Conservation (phyloP, 202 grass and related monocot species). For the Zizania palustris region DNA sequence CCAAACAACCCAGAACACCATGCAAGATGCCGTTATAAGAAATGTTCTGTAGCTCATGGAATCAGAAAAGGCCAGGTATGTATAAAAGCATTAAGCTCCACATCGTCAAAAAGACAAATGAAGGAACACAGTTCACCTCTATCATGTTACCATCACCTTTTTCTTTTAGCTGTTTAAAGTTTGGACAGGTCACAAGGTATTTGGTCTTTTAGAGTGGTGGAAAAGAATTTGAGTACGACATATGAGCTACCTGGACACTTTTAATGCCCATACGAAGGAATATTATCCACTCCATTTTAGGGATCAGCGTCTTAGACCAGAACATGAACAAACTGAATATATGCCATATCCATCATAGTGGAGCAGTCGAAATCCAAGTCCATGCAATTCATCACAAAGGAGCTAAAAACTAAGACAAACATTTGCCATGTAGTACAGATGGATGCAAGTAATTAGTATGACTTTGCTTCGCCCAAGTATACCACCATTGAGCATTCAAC, state of each 20-base stretch:
- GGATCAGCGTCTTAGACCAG: neutral
- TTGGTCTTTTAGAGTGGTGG: conserved; percentile 4
- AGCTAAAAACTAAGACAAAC: neutral
- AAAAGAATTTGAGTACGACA: conserved; percentile 29
- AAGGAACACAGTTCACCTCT: neutral
- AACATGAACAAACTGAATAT: conserved; percentile 2
- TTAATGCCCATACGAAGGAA: neutral
- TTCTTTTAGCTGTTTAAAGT: conserved; percentile 30
- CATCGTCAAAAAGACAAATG: conserved; percentile 17
- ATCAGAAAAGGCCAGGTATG: conserved; percentile 2
- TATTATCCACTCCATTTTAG: conserved; percentile 3
- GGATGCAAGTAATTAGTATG: neutral
- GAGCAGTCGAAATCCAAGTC: neutral
- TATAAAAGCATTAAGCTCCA: conserved; percentile 8
- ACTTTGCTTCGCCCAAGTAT: neutral
- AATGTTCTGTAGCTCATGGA: neutral
- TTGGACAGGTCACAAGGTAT: conserved; percentile 37
- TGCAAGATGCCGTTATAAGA: neutral
- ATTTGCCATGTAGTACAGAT: neutral
- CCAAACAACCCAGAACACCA: conserved; percentile 3
- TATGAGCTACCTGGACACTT: conserved; percentile 34
- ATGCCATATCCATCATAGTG: neutral
- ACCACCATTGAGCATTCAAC: neutral
- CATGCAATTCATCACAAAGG: neutral
- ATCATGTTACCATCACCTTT: conserved; percentile 38